A percentile compares a stretch with the other conserved stretches of the same genome.
phyloP scores from a whole-genome alignment of 1,284 basidiomycete genomes.

The Gomphus bonarii region DNA sequence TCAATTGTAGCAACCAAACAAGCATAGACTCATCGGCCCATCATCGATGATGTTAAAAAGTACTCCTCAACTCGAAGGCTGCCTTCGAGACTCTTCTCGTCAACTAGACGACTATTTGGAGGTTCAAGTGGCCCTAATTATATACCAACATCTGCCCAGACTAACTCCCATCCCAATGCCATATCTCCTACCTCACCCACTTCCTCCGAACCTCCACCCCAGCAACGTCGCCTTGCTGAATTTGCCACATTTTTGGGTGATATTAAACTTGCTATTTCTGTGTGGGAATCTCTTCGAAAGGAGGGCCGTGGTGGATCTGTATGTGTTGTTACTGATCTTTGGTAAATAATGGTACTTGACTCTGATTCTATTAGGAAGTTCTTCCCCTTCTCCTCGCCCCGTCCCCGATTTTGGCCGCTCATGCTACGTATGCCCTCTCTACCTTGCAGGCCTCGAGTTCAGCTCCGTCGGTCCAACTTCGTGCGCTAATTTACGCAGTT shows the following conservation, averaged over 20 bases:
- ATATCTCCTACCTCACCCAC: constrained; percentile 22
- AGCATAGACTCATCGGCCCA: neutral
- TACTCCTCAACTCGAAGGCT: constrained; percentile 78
- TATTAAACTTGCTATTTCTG: constrained; percentile 70
- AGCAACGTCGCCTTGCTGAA: constrained; percentile 83
- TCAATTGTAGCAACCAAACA: constrained; percentile 8
- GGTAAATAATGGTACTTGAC: constrained; percentile 5
- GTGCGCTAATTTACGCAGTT: constrained; percentile 52
- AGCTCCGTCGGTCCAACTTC: constrained; percentile 53
- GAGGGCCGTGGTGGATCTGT: constrained; percentile 73
- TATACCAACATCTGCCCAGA: constrained; percentile 31
- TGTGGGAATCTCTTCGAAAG: constrained; percentile 83
- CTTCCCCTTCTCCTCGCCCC: constrained; percentile 60
- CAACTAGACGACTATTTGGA: constrained; percentile 87
- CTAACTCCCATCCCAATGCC: constrained; percentile 26
- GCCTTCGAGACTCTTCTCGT: constrained; percentile 72
- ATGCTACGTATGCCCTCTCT: constrained; percentile 51
- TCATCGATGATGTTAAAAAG: constrained; percentile 22
- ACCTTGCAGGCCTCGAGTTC: constrained; percentile 28
- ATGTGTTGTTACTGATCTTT: constrained; percentile 17
- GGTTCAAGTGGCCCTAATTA: constrained; percentile 33
- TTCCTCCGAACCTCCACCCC: constrained; percentile 37
- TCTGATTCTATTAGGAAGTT: constrained; percentile 42
- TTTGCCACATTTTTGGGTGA: constrained; percentile 92
- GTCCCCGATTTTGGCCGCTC: constrained; percentile 44